Evolutionary conservation across 208 protist genomes (phyloP).

Genomic region (Strigomonas culicis): DNA sequence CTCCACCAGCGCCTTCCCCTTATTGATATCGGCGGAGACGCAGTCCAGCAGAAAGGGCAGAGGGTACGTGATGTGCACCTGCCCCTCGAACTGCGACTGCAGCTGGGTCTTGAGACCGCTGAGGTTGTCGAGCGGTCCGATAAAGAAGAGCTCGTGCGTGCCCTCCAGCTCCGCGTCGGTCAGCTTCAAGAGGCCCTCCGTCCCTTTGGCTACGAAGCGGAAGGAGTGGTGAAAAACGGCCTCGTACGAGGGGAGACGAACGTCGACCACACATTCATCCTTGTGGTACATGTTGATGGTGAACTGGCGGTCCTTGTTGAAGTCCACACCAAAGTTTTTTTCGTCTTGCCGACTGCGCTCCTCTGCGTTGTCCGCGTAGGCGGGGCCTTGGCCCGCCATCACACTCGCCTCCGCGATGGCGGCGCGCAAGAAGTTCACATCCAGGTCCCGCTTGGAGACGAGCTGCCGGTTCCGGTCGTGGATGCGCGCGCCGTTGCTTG

Average conservation of each 20-base stretch:
- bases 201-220: constrained; percentile 20
- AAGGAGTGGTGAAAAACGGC: constrained; percentile 14
- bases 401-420: neutral
- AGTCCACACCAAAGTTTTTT: no score
- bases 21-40: constrained; percentile 18
- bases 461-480: constrained; percentile 16
- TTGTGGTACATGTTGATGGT: constrained; percentile 30
- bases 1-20: constrained; percentile 22
- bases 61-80: constrained; percentile 15
- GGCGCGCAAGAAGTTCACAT: constrained; percentile 9
- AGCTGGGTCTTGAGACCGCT: constrained; percentile 10
- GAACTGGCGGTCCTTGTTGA: neutral
- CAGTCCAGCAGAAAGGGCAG: constrained; percentile 24
- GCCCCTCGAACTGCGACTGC: constrained; percentile 3
- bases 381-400: neutral
- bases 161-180: neutral
- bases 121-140: neutral
- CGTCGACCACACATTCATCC: constrained; percentile 31
- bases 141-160: constrained; percentile 11
- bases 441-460: constrained; percentile 9
- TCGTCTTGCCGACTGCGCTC: neutral
- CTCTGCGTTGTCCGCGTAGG: neutral
- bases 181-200: constrained; percentile 15
- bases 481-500: constrained; percentile 38
- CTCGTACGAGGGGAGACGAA: constrained; percentile 9